Base-by-base conservation (phyloP, 2,329 filamentous ascomycete genomes). In the Diaporthe nobilis region DNA sequence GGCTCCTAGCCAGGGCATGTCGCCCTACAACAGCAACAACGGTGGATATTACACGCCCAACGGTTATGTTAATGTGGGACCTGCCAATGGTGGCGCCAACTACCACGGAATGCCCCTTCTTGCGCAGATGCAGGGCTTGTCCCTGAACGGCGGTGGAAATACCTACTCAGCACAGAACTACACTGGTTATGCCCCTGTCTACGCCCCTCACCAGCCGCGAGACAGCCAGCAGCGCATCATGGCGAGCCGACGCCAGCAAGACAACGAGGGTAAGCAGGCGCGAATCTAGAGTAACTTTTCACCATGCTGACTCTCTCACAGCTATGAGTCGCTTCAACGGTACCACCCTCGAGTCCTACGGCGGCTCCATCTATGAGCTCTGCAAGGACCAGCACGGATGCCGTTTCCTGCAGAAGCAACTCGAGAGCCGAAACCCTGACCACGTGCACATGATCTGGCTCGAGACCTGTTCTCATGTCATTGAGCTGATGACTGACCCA, bases 331-430 rank as follows among this genome's bases (percentile, higher is more conserved):
- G 95, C 76, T 98, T 95, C 85, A 92, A 94, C 79, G 96, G 97
- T 82, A 90, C 94, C 81, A 92, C 94, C 20, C 88, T 98, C 31
- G 95, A 98, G 82, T 91, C 93, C 47, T 93, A 97, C 80, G 89
- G 90, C 49, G 95, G 95, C 67, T 93, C 95, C 80, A 95, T 99
- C 81, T 97, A 98, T 84, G 90, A 92, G 70, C 88, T 98, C 49
- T 98, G 96, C 90, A 98, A 98, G 86, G 97, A 99, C 82, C 97
- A 99, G 86, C 96, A 99, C 84, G 97, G 97, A 76, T 99, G 97
- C 82, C 94, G 97, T 76, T 99, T 97, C 84, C 88, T 99, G 74
- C 97, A 99, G 87, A 97, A 98, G 88, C 98, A 98, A 87, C 90
- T 99, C 7, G 97, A 99, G 86, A 96, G 98, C 82, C 94, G 94